phyloP scores from a whole-genome alignment of 805 yeast species.

The Yamadazyma scolyti region DNA sequence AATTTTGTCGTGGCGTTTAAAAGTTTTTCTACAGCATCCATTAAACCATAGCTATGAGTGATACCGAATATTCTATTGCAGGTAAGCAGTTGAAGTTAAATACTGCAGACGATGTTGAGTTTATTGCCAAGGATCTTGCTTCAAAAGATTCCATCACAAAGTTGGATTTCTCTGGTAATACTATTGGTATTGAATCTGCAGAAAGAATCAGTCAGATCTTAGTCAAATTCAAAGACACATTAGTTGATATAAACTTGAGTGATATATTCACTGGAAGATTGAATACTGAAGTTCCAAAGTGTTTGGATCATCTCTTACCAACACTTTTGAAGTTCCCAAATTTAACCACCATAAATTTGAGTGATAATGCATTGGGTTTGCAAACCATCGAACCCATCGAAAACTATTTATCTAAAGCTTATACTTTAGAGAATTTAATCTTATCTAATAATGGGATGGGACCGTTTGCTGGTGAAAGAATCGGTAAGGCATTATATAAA shows the following conservation, averaged over 20 bases:
- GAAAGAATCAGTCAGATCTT: slow-evolving; percentile 60
- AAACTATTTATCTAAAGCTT: slow-evolving; percentile 67
- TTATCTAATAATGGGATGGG: slow-evolving; percentile 97
- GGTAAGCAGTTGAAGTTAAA: slow-evolving; percentile 78
- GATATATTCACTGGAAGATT: slow-evolving; percentile 94
- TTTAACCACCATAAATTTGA: slow-evolving; percentile 70
- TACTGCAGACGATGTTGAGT: slow-evolving; percentile 65
- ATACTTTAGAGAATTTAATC: slow-evolving; percentile 78
- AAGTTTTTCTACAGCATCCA: no score
- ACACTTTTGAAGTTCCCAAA: slow-evolving; percentile 67
- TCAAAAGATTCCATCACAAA: slow-evolving; percentile 38
- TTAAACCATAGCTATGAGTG: no score
- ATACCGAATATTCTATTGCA: slow-evolving; percentile 49
- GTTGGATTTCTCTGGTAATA: slow-evolving; percentile 87
- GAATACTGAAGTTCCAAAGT: slow-evolving; percentile 88
- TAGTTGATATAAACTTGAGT: slow-evolving; percentile 74
- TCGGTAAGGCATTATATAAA: slow-evolving; percentile 79
- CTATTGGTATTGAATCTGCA: slow-evolving; percentile 90
- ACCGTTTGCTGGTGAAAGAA: slow-evolving; percentile 93
- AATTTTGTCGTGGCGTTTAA: no score
- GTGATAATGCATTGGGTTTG: slow-evolving; percentile 96
- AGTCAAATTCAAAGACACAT: slow-evolving; percentile 34
- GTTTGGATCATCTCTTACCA: slow-evolving; percentile 69
- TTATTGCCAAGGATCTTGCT: slow-evolving; percentile 58
- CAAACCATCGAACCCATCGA: slow-evolving; percentile 92